These are phyloP conservation scores for Pichia norvegensis DNA, from an alignment of 1,139 yeast species.

Conservation along the genomic window DNA sequence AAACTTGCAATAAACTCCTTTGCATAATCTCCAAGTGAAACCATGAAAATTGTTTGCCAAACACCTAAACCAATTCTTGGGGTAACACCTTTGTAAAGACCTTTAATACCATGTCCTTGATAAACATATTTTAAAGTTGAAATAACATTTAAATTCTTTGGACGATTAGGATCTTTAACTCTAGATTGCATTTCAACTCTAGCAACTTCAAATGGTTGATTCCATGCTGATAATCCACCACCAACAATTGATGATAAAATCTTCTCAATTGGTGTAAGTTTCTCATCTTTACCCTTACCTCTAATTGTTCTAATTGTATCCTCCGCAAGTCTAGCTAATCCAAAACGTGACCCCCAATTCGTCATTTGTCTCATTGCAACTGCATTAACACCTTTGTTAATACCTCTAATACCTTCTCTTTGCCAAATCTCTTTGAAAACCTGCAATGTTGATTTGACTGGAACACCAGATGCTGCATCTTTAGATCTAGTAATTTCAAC, in stretches of 20 bases:
- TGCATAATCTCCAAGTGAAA: constrained; percentile 94
- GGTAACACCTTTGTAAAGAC: constrained; percentile 91
- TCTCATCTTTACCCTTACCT: constrained; percentile 48
- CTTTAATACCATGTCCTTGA: constrained; percentile 73
- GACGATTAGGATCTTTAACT: constrained; percentile 89
- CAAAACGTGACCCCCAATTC: constrained; percentile 98
- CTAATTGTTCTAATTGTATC: constrained; percentile 61
- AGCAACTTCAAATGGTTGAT: constrained; percentile 96
- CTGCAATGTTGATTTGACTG: constrained; percentile 70
- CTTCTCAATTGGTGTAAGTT: constrained; percentile 69
- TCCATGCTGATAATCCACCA: constrained; percentile 98
- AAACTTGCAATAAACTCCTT: constrained; percentile 50
- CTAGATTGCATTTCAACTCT: constrained; percentile 97
- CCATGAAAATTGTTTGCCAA: constrained; percentile 99
- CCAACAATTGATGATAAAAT: constrained; percentile 83
- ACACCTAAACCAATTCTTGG: constrained; percentile 95
- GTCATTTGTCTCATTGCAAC: constrained; percentile 98
- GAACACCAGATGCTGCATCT: constrained; percentile 63
- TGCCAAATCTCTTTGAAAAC: constrained; percentile 79
- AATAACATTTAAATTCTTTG: constrained; percentile 77
- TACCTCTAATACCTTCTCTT: constrained; percentile 86
- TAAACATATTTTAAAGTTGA: constrained; percentile 79
- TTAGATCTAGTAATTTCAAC: constrained; percentile 91
- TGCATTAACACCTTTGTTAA: constrained; percentile 98
- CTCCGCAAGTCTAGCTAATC: constrained; percentile 86